Conservation (phyloP, 495 filamentous ascomycete species). For the Physcia stellaris region DNA sequence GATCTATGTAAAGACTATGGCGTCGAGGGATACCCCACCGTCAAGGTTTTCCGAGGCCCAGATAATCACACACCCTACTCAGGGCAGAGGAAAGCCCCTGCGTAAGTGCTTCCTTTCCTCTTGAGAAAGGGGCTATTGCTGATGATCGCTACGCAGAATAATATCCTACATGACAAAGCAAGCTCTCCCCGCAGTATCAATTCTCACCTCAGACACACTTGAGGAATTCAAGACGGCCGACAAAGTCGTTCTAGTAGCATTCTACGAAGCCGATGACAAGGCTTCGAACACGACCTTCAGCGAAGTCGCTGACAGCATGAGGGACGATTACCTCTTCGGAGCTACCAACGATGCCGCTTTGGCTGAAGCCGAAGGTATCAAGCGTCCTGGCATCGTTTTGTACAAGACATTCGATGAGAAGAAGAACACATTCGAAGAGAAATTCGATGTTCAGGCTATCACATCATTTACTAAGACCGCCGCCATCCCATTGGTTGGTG, state of each 20-base stretch:
- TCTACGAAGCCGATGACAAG: conserved; percentile 76
- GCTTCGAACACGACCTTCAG: conserved; percentile 67
- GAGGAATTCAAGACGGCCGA: conserved; percentile 96
- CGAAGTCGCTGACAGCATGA: conserved; percentile 64
- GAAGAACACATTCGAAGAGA: conserved; percentile 69
- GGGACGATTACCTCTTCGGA: conserved; percentile 88
- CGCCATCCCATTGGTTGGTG: conserved; percentile 83
- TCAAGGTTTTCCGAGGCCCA: conserved; percentile 96
- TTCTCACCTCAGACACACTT: conserved; percentile 61
- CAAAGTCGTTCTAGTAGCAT: conserved; percentile 89
- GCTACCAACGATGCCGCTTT: conserved; percentile 67
- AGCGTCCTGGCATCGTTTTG: conserved; percentile 73
- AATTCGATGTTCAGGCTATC: conserved; percentile 64
- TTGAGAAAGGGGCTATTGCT: neutral
- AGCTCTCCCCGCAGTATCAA: conserved; percentile 81
- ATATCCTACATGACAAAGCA: conserved; percentile 99
- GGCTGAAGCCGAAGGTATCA: conserved; percentile 81
- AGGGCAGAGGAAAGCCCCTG: conserved; percentile 78
- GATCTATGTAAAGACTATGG: conserved; percentile 81
- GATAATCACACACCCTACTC: conserved; percentile 72
- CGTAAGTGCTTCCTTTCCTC: conserved; percentile 44
- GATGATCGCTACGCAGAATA: conserved; percentile 40
- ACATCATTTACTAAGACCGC: conserved; percentile 70
- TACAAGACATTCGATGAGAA: conserved; percentile 99
- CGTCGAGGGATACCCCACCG: conserved; percentile 92